phyloP scores from a whole-genome alignment of 225 moss, liverwort and hornwort genomes.

The Bryum argenteum region DNA sequence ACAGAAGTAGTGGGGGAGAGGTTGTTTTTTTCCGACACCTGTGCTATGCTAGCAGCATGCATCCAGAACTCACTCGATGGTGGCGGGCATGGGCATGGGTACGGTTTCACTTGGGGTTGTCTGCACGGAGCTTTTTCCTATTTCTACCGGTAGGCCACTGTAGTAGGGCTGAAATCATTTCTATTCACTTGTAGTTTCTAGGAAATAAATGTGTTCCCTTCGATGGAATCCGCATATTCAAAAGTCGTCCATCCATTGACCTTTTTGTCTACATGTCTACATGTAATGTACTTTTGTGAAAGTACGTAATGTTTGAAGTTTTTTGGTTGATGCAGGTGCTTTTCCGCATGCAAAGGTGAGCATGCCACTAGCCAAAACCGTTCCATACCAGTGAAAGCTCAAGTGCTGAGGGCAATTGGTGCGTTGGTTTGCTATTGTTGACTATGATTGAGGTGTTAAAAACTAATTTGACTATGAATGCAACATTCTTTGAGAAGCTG shows the following conservation, averaged over 20 bases:
- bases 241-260: too few species aligned
- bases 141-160: slow-evolving; percentile 43
- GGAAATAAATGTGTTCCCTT: slow-evolving; percentile 45
- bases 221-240: slow-evolving; percentile 22
- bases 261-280: neutral
- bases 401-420: neutral
- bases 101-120: slow-evolving; percentile 6
- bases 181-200: slow-evolving; percentile 36
- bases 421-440: neutral
- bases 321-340: slow-evolving; percentile 23
- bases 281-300: neutral
- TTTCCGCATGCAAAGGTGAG: slow-evolving; percentile 7
- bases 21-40: slow-evolving; percentile 37
- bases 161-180: slow-evolving; percentile 34
- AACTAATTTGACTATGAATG: neutral
- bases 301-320: slow-evolving; percentile 17
- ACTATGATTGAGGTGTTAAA: neutral
- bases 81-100: slow-evolving; percentile 31
- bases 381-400: neutral
- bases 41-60: slow-evolving; percentile 34
- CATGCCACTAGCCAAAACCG: neutral
- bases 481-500: neutral
- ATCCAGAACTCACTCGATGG: slow-evolving; percentile 27
- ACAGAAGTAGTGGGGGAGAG: slow-evolving; percentile 37
- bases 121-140: slow-evolving; percentile 27